A percentile compares a stretch with the other conserved stretches of the same genome.
Conservation (phyloP, 1,284 basidiomycete genomes). For the Tremellales sp. region DNA sequence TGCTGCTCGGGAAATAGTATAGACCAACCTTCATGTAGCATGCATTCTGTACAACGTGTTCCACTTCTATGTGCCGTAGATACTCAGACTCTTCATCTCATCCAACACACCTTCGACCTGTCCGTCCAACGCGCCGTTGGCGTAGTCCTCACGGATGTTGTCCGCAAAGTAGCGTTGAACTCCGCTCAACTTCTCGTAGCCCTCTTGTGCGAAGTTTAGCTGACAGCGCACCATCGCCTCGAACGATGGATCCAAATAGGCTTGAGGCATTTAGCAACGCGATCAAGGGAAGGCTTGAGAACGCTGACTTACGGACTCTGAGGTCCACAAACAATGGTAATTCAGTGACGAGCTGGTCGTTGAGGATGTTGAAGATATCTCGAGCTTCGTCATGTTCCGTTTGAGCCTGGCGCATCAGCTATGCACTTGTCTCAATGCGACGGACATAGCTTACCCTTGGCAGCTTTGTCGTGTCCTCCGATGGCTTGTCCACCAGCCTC, state of each 20-base stretch:
- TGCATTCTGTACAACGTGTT: too few species aligned
- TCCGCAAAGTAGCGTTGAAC: constrained; percentile 94
- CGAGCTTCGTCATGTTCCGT: constrained; percentile 91
- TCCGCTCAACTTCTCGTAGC: constrained; percentile 94
- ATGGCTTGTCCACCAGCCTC: constrained; percentile 88
- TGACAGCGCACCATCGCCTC: constrained; percentile 99
- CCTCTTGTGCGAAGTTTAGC: constrained; percentile 93
- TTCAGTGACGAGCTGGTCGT: constrained; percentile 85
- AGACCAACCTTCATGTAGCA: too few species aligned
- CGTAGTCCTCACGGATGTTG: constrained; percentile 90
- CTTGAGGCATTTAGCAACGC: constrained; percentile 16
- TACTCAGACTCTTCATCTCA: constrained; percentile 94
- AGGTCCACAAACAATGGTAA: constrained; percentile 90
- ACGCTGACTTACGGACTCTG: constrained; percentile 63
- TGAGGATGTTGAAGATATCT: constrained; percentile 88
- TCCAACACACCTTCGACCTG: constrained; percentile 92
- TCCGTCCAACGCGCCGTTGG: constrained; percentile 89
- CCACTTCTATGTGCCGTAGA: constrained; percentile 55
- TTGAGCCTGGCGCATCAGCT: constrained; percentile 58
- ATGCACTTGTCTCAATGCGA: too few species aligned
- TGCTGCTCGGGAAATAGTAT: too few species aligned
- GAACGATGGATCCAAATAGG: constrained; percentile 94
- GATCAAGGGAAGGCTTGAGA: not conserved
- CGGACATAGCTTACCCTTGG: constrained; percentile 59
- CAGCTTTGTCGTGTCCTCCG: constrained; percentile 86